Base-by-base conservation (phyloP, 1,284 basidiomycete genomes). In the Ganoderma lingzhi region DNA sequence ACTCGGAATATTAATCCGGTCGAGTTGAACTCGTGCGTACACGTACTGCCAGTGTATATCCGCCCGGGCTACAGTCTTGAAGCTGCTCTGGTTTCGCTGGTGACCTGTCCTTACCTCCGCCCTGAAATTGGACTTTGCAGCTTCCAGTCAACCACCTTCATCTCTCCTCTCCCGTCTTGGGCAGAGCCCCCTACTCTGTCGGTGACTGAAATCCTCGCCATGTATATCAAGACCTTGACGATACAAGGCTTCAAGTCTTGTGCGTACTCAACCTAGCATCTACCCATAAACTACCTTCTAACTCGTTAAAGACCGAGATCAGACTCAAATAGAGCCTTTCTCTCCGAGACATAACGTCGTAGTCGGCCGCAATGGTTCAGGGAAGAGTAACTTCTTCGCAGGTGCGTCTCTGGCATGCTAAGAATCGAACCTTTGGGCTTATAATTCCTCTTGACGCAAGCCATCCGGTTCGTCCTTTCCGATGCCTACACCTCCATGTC, bases 201-300 rank as follows among this genome's bases (percentile, higher is more conserved):
- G 15, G 15, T 32, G 14, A 17, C 53, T 35, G 14, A 56, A 9
- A 5, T 6, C 30, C n/a, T 14, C 67, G 69, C 53, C 62, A 93
- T 93, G 94, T 91, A 91, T 78, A 96, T 96, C 83, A 96, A 97
- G 82, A 96, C 95, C 9, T 85, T 97, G 51, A 97, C 96, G 1
- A 95, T 98, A 71, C 95, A 96, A 78, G 97, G 97, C 73, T 99
- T 99, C 90, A 99, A 98, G 83, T 97, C 96, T 41, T 99, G 97
- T 90, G 77, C 75, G 87, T 58, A n/a, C 44, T 14, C 44, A 17
- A 55, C 17, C 19, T 41, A 23, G 56, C 28, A 60, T 61, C 37
- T 56, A 55, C 37, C 51, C 37, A 56, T 35, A 48, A 62, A 35
- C n/a, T 15, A 19, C 15, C 56, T 45, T 23, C 37, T 10, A 15